Conservation (phyloP, 2,329 filamentous ascomycete species). For the Alternaria incomplexa region DNA sequence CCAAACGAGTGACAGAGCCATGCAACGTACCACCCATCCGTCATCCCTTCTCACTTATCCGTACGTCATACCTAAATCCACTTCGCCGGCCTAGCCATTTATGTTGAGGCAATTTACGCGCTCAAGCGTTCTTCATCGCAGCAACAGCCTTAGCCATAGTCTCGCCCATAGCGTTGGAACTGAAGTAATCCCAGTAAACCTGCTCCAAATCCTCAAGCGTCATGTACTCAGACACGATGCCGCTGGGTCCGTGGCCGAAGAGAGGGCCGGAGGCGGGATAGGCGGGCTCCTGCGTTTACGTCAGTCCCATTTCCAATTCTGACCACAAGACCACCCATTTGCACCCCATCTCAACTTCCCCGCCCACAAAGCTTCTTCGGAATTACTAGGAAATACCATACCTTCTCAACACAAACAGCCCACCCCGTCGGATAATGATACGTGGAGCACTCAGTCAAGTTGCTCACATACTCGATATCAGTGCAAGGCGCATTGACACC, state of each 20-base stretch:
- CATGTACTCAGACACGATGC: background rate
- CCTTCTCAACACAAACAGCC: background rate
- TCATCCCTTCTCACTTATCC: background rate
- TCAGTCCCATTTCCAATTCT: no score
- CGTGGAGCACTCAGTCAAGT: background rate
- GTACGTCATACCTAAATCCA: no score
- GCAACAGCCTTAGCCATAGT: background rate
- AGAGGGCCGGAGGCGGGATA: background rate
- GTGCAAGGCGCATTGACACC: background rate
- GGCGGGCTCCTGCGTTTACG: background rate
- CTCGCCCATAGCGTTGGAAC: background rate
- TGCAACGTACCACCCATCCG: background rate
- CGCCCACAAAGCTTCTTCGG: no score
- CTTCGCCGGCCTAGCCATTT: background rate
- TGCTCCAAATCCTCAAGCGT: background rate
- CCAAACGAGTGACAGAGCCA: background rate
- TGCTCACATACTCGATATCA: background rate
- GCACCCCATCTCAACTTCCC: no score
- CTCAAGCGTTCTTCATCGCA: background rate
- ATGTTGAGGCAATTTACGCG: rapidly evolving
- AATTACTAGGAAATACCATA: background rate
- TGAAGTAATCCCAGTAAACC: background rate
- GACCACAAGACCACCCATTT: no score
- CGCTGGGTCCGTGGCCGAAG: background rate
- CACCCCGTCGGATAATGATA: background rate